Percentiles rank a stretch among this genome's conserved stretches.
phyloP scores from a whole-genome alignment of 2,329 filamentous ascomycete genomes.

The Paecilomyces formosus region DNA sequence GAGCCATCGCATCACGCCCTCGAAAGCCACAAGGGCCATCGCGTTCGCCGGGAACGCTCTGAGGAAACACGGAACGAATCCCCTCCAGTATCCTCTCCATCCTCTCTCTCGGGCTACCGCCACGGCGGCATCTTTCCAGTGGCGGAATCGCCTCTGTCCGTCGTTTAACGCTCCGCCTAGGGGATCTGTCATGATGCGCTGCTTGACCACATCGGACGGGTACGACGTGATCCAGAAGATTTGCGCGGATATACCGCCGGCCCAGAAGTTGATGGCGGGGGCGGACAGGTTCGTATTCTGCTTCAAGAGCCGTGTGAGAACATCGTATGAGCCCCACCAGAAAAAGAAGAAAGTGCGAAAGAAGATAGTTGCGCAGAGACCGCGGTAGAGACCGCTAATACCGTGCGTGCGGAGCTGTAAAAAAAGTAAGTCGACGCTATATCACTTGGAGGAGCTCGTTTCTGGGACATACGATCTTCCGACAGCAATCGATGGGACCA shows the following conservation, averaged over 20 bases:
- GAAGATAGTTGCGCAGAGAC: conserved; percentile 73
- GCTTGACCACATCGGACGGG: conserved; percentile 88
- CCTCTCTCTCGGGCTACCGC: conserved; percentile 72
- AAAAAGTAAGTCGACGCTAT: not conserved
- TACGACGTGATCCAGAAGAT: conserved; percentile 92
- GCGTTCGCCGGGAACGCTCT: conserved; percentile 94
- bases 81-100: conserved; percentile 78
- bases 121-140: conserved; percentile 72
- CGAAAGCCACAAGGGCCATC: conserved; percentile 86
- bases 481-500: conserved; percentile 77
- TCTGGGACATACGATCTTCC: conserved; percentile 47
- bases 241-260: conserved; percentile 85
- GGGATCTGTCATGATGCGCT: conserved; percentile 93
- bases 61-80: conserved; percentile 88
- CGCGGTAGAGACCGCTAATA: conserved; percentile 73
- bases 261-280: conserved; percentile 92
- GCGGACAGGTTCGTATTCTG: conserved; percentile 62
- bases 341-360: conserved; percentile 95
- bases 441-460: not conserved
- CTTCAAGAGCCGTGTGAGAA: conserved; percentile 64
- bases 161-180: conserved; percentile 64
- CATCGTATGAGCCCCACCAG: conserved; percentile 95
- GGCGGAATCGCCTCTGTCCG: conserved; percentile 58
- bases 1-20: conserved; percentile 69
- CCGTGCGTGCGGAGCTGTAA: conserved; percentile 55